Conservation (phyloP, 331 rosid genomes). For the Ulmus americana region DNA sequence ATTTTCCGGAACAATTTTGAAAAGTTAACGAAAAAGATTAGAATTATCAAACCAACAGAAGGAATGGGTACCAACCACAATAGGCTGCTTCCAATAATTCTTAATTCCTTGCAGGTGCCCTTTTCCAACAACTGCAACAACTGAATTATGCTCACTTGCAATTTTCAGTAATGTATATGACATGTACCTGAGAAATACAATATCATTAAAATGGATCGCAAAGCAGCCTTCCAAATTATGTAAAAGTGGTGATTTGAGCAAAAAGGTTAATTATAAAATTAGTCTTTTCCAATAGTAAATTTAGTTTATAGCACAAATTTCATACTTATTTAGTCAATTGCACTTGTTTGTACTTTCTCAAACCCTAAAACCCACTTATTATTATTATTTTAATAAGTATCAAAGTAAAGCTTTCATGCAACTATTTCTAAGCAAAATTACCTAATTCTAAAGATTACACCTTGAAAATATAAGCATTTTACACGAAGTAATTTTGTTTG, state of each 20-base stretch:
- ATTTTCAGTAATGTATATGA: conserved; percentile 58
- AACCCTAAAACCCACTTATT: no score
- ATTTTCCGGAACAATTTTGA: background rate
- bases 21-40: background rate
- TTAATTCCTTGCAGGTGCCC: conserved; percentile 86
- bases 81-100: conserved; percentile 81
- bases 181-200: conserved; percentile 58
- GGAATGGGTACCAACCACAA: conserved; percentile 39
- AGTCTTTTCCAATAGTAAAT: no score
- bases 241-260: background rate
- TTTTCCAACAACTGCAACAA: conserved; percentile 89
- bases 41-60: background rate
- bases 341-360: no score
- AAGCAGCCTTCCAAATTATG: background rate
- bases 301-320: no score
- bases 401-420: no score
- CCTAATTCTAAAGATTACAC: no score
- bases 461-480: no score
- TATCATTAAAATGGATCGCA: background rate
- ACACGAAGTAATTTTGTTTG: no score
- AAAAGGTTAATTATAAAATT: no score
- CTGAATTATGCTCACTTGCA: conserved; percentile 58
- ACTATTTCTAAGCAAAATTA: no score
- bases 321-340: no score
- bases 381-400: no score